Evolutionary conservation across 139 green algal genomes (phyloP), one percentile per base, ranked within the genome.

Genomic region (Limnomonas spitsbergensis): DNA sequence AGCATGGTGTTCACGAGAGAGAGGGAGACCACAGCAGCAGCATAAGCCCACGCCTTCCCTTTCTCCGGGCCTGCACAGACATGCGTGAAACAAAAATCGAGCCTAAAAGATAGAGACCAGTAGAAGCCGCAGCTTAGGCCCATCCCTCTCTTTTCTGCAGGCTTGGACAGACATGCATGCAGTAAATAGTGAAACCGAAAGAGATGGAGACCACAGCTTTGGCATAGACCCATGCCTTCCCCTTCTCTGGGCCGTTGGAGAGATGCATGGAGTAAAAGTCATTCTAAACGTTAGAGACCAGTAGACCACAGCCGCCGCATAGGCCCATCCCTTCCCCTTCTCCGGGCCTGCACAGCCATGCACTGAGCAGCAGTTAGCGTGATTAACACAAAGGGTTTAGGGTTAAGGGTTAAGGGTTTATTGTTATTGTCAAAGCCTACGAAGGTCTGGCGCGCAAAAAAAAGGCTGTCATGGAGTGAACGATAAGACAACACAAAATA

Each of bases 31-130:
- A 80, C 69, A 2, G 75, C 75, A 0, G 38, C 75, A 0, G 75
- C 53, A 38, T 78, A 84, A 20, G 66, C 67, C 0, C 80, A 35
- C 1, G 80, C 80, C 24, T 66, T 61, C 74, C 80, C 80, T 0
- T 56, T 73, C 69, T 84, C 80, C 31, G 79, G 73, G 26, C 80
- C 80, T 84, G 53, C 20, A 29, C 47, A 61, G 47, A 14, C 14
- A 20, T 20, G 47, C 47, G 14, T 61, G 14, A 61, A 20, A 20
- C 14, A 14, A 61, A 61, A 20, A 61, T 14, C 14, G 20, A 61
- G 47, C 20, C 14, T 29, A 61, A 61, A 61, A 29, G 14, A 61
- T 20, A 61, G n/a, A 61, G 20, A 61, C 47, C 47, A 14, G 14
- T 20, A 61, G 20, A 29, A 61, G 14, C 14, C 14, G 47, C 20